Evolutionary conservation across 2,329 filamentous ascomycete species (phyloP).

Genomic region (Ramichloridium luteum): DNA sequence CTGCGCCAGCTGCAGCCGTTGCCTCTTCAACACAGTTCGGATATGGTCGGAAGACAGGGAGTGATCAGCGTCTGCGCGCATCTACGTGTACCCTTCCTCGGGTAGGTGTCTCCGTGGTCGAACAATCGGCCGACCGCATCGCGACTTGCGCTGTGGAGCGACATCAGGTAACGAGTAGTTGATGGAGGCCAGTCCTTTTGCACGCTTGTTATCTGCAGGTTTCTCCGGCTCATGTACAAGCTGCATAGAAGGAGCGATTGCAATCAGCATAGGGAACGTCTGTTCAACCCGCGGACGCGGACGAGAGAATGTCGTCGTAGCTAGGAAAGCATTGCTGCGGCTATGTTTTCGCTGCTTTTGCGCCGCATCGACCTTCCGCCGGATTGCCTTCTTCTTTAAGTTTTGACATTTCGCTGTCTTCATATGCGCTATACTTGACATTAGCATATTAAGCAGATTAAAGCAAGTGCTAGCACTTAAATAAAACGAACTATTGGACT

Average conservation of each 20-base stretch:
- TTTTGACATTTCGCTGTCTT: background rate
- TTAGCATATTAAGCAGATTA: background rate
- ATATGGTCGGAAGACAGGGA: conserved; percentile 1
- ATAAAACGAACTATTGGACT: background rate
- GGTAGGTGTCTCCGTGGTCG: conserved; percentile 1
- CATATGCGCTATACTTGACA: background rate
- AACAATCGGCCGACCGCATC: conserved; percentile 1
- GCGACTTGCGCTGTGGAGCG: background rate
- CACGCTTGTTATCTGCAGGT: background rate
- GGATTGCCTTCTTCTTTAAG: background rate
- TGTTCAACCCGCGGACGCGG: background rate
- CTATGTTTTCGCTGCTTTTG: background rate
- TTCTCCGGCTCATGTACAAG: background rate
- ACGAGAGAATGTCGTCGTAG: background rate
- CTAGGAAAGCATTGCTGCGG: background rate
- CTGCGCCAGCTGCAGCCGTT: background rate
- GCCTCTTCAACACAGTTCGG: background rate
- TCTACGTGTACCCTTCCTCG: background rate
- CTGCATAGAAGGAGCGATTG: background rate
- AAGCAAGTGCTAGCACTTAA: background rate
- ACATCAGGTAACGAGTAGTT: background rate
- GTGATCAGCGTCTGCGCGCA: background rate
- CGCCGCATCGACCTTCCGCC: background rate
- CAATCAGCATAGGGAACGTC: background rate
- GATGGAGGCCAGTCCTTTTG: background rate